These are phyloP conservation scores for Kodamaea neixiangensis DNA, from an alignment of 805 yeast genomes.

Conservation along the genomic window DNA sequence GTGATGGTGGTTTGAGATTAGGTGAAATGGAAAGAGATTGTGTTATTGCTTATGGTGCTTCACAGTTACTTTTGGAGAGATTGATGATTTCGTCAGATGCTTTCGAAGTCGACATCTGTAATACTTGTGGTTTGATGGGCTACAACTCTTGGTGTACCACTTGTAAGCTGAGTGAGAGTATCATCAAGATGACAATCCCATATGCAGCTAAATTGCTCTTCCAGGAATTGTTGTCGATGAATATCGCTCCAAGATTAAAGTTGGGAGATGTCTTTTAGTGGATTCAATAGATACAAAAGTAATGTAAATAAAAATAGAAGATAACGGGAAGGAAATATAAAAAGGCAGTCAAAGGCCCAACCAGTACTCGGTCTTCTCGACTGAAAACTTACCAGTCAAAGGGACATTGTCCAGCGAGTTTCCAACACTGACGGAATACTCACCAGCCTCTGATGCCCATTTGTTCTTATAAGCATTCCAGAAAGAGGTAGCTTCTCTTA, in stretches of 20 bases:
- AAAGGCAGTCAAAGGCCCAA: constrained; percentile 4
- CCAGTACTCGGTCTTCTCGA: constrained; percentile 9
- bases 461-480: constrained; percentile 49
- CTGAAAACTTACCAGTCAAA: constrained; percentile 4
- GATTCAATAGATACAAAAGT: not conserved
- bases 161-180: constrained; percentile 83
- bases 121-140: constrained; percentile 94
- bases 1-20: constrained; percentile 98
- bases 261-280: constrained; percentile 79
- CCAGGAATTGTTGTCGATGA: constrained; percentile 98
- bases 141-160: constrained; percentile 98
- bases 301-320: constrained; percentile 2
- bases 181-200: constrained; percentile 94
- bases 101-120: constrained; percentile 94
- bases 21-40: constrained; percentile 99
- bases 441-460: constrained; percentile 56
- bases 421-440: constrained; percentile 49
- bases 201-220: constrained; percentile 97
- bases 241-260: constrained; percentile 93
- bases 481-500: constrained; percentile 55
- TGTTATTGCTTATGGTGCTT: constrained; percentile 98
- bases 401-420: constrained; percentile 6
- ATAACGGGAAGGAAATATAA: not conserved
- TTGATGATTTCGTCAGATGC: constrained; percentile 97
- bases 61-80: constrained; percentile 89